Base-by-base conservation (phyloP, 2,329 filamentous ascomycete genomes). In the Pyricularia grisea region DNA sequence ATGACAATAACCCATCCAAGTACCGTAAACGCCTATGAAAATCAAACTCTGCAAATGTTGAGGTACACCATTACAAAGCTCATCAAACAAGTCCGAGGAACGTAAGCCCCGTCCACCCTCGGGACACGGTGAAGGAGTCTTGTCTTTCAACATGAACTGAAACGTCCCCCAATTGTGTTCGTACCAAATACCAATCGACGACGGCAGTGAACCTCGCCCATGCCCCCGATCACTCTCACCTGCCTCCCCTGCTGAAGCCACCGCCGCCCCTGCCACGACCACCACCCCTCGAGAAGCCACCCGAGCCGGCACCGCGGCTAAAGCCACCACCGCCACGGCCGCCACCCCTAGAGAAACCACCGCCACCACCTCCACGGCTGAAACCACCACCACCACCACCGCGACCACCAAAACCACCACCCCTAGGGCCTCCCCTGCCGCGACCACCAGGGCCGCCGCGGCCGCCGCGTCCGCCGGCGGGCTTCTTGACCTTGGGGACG, bases 401-500 rank as follows among this genome's bases (percentile, higher is more conserved):
- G 63, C 76, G 75, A 11, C 78, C 71, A 33, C 74, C 75, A 67
- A 74, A 72, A 63, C 79, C 78, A 23, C 71, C 75, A 69, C 74
- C 74, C 65, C 73, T 69, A 17, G 71, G 72, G 60, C 78, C 74
- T 68, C 80, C 73, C 66, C 78, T 72, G 67, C 73, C 67, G 63
- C 79, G 78, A 28, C 84, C 83, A n/a, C 80, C 75, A 25, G 78
- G 77, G 23, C 77, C 75, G 10, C 76, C 71, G n/a, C 74, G 71
- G 17, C 76, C 74, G n/a, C 78, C 77, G 61, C 81, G 74, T 68
- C 87, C 87, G 75, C 87, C 88, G 81, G 91, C 91, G 70, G 89
- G 84, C 82, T 91, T 92, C 72, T 74, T 76, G 68, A 78, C 75
- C 73, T 76, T 77, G 77, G 72, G 82, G 79, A 85, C 79, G 71